phyloP scores from a whole-genome alignment of 495 filamentous ascomycete genomes.

The Penicillium bialowiezense region DNA sequence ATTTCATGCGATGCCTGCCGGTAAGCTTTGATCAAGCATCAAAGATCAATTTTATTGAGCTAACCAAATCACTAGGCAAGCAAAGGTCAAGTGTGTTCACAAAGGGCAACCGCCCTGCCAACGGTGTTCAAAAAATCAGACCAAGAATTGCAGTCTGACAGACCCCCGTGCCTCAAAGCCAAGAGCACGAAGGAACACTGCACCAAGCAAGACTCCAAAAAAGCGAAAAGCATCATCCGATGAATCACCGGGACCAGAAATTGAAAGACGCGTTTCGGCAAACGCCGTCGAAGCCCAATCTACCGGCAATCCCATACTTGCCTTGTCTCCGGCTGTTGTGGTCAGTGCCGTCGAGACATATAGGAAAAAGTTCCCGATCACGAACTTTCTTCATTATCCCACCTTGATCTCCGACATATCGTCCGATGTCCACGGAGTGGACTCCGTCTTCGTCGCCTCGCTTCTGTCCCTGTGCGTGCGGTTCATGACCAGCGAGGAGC shows the following conservation, averaged over 20 bases:
- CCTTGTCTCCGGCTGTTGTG: constrained; percentile 28
- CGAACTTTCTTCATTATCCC: constrained; percentile 46
- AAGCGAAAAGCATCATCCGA: constrained; percentile 14
- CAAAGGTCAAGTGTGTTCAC: constrained; percentile 45
- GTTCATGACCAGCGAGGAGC: constrained; percentile 29
- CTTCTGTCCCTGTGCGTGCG: constrained; percentile 40
- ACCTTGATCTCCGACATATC: constrained; percentile 43
- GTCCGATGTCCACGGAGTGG: constrained; percentile 28
- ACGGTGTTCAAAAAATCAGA: constrained; percentile 31
- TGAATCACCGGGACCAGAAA: background rate
- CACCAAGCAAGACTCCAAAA: constrained; percentile 1
- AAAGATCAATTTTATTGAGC: background rate
- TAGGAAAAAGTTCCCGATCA: constrained; percentile 41
- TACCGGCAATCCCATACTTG: constrained; percentile 22
- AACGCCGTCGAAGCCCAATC: background rate
- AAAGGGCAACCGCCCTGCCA: constrained; percentile 39
- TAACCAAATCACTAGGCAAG: constrained; percentile 20
- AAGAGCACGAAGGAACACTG: background rate
- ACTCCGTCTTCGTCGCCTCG: constrained; percentile 41
- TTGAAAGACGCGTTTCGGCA: background rate
- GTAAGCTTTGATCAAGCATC: constrained; percentile 12
- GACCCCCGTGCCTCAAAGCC: constrained; percentile 25
- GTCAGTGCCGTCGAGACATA: constrained; percentile 42
- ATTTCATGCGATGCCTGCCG: constrained; percentile 44
- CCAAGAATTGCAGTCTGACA: constrained; percentile 27